Base-by-base conservation (phyloP, 2,329 filamentous ascomycete species). In the Chrysoporthe austroafricana region DNA sequence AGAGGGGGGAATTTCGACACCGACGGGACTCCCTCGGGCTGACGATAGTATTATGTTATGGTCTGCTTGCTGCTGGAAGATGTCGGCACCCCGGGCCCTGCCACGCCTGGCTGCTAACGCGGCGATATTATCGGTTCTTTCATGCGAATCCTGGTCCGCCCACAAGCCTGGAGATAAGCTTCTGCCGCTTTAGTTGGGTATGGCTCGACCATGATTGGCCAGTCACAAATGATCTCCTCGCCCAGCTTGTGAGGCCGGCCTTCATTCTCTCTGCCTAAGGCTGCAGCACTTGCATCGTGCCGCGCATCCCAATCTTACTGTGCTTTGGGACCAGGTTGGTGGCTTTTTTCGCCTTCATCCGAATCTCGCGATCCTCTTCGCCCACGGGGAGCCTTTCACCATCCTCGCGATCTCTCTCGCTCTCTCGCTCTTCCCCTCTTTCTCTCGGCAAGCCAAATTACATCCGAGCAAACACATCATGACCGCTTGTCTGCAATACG, bases 271-370 rank as follows among this genome's bases (percentile, higher is more conserved):
- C 21, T 32, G 66, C 68, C 66, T 66, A 58, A 70, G 68, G 68
- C 26, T 26, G 26, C 68, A 68, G 32, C 44, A 18, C 16, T 56
- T 32, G 13, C 42, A 7, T 21, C 36, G 36, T 59, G 57, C 48
- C 42, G 68, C 66, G 61, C 67, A 70, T 70, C 68, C 32, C 68
- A 70, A 70, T 70, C 50, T 70, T 65, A 65, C 36, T 61, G 16
- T 60, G 57, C 39, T 61, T 34, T 61, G 52, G 59, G 52, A 57
- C 63, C 48, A 26, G 48, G 1, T 32, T 62, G 60, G 34, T 44
- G 61, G 56, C 36, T 56, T 48, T 36, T 21, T 26, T 39, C 46
- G 43, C 44, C 39, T 46, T 66, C 50, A 58, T 63, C 6, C 52
- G 18, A 32, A 56, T 32, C 26, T 26, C 26, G 26, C 26, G 26